These are phyloP conservation scores for Purpureocillium takamizusanense DNA, from an alignment of 2,329 filamentous ascomycete species.

Conservation along the genomic window DNA sequence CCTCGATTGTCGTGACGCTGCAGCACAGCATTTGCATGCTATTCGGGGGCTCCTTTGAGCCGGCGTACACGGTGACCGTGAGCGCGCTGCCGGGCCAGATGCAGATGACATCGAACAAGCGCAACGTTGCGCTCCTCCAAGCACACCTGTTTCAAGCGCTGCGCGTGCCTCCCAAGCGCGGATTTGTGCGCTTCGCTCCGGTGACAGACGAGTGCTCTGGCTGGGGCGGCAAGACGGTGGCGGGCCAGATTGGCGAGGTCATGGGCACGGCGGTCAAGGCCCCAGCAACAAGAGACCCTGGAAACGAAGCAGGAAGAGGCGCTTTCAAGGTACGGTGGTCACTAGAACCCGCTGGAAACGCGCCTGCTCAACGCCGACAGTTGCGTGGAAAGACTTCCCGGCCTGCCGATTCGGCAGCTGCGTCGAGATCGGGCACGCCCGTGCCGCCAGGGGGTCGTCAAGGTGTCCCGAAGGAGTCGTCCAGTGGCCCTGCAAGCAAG, in stretches of 20 bases:
- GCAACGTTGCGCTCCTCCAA: conserved; percentile 71
- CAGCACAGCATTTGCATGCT: conserved; percentile 67
- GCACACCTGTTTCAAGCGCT: conserved; percentile 64
- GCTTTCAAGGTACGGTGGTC: conserved; percentile 4
- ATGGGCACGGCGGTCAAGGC: conserved; percentile 1
- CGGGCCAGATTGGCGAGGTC: conserved; percentile 44
- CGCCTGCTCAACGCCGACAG: too few relatives aligned
- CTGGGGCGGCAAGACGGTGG: conserved; percentile 59
- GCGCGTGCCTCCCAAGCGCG: conserved; percentile 55
- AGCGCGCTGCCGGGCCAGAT: conserved; percentile 60
- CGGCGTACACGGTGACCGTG: conserved; percentile 71
- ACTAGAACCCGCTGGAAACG: too few relatives aligned
- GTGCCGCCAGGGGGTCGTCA: too few relatives aligned
- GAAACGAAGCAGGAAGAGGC: not conserved
- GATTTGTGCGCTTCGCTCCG: conserved; percentile 63
- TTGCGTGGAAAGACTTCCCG: too few relatives aligned
- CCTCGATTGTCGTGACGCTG: conserved; percentile 67
- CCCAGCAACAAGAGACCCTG: too few relatives aligned
- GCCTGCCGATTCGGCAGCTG: too few relatives aligned
- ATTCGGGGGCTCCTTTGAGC: conserved; percentile 66
- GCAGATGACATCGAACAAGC: conserved; percentile 67
- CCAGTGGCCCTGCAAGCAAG: too few relatives aligned
- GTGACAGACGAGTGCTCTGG: conserved; percentile 65
- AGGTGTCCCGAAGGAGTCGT: too few relatives aligned
- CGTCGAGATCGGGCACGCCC: too few relatives aligned